Percentiles rank a stretch among this genome's conserved stretches.
Conservation (phyloP, 495 filamentous ascomycete genomes). For the Talaromyces adpressus region DNA sequence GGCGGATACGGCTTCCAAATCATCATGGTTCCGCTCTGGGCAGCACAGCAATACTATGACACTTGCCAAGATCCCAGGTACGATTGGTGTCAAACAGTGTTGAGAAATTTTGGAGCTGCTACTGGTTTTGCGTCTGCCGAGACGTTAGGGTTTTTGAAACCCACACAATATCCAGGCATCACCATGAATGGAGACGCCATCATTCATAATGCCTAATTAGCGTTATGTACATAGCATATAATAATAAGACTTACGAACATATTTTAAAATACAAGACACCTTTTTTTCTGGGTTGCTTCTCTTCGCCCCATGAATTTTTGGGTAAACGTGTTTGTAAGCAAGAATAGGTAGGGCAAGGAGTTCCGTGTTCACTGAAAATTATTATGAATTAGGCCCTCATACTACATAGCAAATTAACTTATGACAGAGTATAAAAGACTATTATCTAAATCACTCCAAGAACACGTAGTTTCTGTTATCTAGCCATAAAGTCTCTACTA, state of each 20-base stretch:
- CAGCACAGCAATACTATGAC: conserved; percentile 2
- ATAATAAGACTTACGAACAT: background rate
- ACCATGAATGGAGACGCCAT: background rate
- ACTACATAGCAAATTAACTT: background rate
- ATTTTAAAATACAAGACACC: background rate
- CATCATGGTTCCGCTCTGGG: conserved; percentile 7
- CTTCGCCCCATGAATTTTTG: background rate
- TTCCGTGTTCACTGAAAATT: background rate
- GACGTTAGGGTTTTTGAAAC: background rate
- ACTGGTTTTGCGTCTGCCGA: background rate
- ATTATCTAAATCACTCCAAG: background rate
- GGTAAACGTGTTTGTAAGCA: background rate
- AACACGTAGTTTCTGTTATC: background rate
- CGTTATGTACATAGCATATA: background rate
- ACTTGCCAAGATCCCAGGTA: background rate
- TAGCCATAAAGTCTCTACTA: background rate
- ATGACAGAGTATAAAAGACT: background rate
- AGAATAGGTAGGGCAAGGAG: background rate
- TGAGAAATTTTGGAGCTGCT: background rate
- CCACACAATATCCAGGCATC: conserved; percentile 4
- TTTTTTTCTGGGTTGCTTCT: background rate
- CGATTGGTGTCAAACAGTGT: conserved; percentile 2
- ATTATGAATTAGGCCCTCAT: background rate
- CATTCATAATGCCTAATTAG: background rate
- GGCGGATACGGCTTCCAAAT: conserved; percentile 9